Conservation (phyloP, 75 land plant species). For the Pinus taeda region DNA sequence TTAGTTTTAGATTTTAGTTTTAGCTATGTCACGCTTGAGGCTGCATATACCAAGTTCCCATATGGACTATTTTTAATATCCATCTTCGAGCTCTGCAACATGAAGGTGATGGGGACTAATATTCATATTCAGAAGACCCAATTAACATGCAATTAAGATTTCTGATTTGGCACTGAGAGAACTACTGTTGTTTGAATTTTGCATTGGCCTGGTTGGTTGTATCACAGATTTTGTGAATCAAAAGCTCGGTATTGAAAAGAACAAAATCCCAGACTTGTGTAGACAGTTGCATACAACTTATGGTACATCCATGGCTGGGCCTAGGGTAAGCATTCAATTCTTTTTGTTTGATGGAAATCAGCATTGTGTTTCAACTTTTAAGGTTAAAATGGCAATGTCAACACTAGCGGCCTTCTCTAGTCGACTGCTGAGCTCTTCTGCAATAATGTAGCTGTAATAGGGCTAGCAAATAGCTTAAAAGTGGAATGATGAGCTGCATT, state of each 20-base stretch:
- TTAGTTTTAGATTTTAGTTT: too few relatives aligned
- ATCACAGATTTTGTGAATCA: conserved; percentile 68
- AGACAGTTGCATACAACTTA: conserved; percentile 55
- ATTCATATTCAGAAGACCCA: too few relatives aligned
- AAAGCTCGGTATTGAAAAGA: conserved; percentile 67
- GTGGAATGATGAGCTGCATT: not conserved
- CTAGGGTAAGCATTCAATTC: conserved; percentile 39
- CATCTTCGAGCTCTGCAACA: too few relatives aligned
- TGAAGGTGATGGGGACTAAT: too few relatives aligned
- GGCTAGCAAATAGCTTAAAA: not conserved
- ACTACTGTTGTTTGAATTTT: not conserved
- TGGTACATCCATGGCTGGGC: conserved; percentile 94
- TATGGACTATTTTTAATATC: too few relatives aligned
- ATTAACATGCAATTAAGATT: too few relatives aligned
- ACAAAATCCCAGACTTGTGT: conserved; percentile 39
- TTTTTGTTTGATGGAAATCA: not conserved
- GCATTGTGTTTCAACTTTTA: not conserved
- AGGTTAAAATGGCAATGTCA: not conserved
- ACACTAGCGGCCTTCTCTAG: not conserved
- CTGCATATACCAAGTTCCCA: too few relatives aligned
- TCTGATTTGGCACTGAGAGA: too few relatives aligned
- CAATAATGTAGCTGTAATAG: not conserved
- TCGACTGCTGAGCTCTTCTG: not conserved
- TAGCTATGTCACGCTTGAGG: too few relatives aligned
- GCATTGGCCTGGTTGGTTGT: not conserved